phyloP scores from a whole-genome alignment of 768 basidiomycete species.

The Kwoniella newhampshirensis region DNA sequence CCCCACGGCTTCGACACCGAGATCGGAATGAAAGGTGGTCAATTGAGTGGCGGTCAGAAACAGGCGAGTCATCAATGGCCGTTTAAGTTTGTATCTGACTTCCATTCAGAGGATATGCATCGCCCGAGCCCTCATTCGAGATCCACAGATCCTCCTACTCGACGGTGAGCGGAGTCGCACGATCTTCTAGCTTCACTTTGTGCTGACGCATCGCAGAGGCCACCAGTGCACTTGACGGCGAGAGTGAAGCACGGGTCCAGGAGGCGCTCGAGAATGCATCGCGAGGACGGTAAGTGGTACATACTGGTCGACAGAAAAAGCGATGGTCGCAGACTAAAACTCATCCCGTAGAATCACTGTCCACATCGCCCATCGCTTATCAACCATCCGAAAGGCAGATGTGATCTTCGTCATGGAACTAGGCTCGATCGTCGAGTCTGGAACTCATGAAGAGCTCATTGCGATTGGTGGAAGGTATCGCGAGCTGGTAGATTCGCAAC shows the following conservation, averaged over 20 bases:
- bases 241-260: slow-evolving; percentile 44
- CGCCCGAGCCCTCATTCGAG: slow-evolving; percentile 47
- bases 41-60: slow-evolving; percentile 47
- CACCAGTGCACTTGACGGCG: slow-evolving; percentile 46
- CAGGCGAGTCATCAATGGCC: slow-evolving; percentile 26
- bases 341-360: slow-evolving; percentile 33
- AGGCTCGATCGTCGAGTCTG: slow-evolving; percentile 44
- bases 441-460: slow-evolving; percentile 47
- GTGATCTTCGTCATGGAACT: slow-evolving; percentile 49
- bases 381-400: slow-evolving; percentile 43
- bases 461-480: slow-evolving; percentile 40
- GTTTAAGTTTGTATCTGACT: not conserved
- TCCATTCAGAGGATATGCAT: slow-evolving; percentile 44
- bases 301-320: slow-evolving; percentile 5
- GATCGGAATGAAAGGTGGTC: slow-evolving; percentile 48
- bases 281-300: slow-evolving; percentile 20
- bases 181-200: not conserved
- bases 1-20: slow-evolving; percentile 44
- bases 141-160: slow-evolving; percentile 48
- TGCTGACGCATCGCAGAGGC: slow-evolving; percentile 25
- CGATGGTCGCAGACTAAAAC: slow-evolving; percentile 1
- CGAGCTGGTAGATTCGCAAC: slow-evolving; percentile 39
- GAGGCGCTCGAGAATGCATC: slow-evolving; percentile 46
- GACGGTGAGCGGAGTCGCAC: slow-evolving; percentile 23
- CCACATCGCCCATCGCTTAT: slow-evolving; percentile 49